phyloP scores from a whole-genome alignment of 257 asterid genomes.

The Misopates orontium region DNA sequence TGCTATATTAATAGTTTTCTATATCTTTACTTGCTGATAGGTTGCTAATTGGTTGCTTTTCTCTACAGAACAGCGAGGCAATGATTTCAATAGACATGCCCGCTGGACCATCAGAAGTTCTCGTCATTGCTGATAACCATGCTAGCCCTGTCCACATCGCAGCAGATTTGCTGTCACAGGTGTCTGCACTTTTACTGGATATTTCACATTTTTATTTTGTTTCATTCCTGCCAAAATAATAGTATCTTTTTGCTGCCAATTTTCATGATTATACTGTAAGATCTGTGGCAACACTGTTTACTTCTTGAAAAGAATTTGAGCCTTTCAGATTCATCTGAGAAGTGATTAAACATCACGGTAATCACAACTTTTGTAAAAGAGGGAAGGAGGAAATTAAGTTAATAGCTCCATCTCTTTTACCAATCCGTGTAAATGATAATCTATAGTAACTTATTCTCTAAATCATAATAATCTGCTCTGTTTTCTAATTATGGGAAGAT shows the following conservation, averaged over 20 bases:
- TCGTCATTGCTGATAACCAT: constrained; percentile 84
- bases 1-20: background rate
- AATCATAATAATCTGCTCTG: background rate
- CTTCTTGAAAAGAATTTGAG: background rate
- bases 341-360: constrained; percentile 14
- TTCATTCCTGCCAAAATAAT: background rate
- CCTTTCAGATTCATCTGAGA: background rate
- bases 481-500: constrained; percentile 15
- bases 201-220: constrained; percentile 18
- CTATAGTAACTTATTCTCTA: constrained; percentile 2
- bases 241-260: background rate
- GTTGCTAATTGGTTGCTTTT: constrained; percentile 31
- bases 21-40: background rate
- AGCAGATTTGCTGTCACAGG: constrained; percentile 98
- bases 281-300: constrained; percentile 2
- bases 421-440: background rate
- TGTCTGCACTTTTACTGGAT: constrained; percentile 24
- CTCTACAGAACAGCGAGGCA: constrained; percentile 89
- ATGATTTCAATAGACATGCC: constrained; percentile 99
- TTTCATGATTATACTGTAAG: constrained; percentile 19
- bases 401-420: background rate
- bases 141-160: constrained; percentile 92
- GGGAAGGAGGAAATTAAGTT: background rate
- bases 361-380: background rate
- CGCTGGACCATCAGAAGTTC: constrained; percentile 99